phyloP scores from a whole-genome alignment of 1,139 yeast genomes.

The Geotrichum candidum region DNA sequence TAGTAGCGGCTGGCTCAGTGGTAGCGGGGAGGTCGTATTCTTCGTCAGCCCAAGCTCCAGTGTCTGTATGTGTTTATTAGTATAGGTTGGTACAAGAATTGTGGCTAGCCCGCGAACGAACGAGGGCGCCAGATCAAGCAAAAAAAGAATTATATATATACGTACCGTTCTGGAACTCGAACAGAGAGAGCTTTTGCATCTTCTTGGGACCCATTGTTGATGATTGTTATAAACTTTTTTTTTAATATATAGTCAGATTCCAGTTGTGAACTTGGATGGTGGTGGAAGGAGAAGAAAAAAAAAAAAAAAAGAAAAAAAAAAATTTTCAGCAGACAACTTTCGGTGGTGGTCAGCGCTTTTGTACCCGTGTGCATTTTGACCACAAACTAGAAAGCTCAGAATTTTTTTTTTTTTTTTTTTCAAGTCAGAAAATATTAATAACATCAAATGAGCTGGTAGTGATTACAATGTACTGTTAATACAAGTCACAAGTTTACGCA shows the following conservation, averaged over 20 bases:
- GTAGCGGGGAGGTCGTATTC: conserved; percentile 16
- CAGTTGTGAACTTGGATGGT: conserved; percentile 1
- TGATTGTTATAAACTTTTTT: not conserved
- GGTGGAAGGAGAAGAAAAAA: not conserved
- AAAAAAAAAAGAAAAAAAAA: not conserved
- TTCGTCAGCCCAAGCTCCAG: conserved; percentile 32
- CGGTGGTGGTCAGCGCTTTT: not conserved
- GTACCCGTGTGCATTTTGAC: not conserved
- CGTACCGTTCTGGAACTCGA: conserved; percentile 16
- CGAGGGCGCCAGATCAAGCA: not conserved
- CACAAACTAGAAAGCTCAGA: too few relatives aligned
- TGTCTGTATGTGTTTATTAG: conserved; percentile 34
- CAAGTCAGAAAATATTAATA: too few relatives aligned
- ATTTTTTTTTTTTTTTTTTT: too few relatives aligned
- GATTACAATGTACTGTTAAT: not conserved
- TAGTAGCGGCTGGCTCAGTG: conserved; percentile 8
- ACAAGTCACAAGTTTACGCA: not conserved
- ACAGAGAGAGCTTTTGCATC: conserved; percentile 11
- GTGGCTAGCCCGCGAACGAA: not conserved
- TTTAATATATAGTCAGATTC: not conserved
- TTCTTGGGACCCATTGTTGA: conserved; percentile 14
- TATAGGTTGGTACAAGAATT: not conserved
- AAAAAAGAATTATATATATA: not conserved
- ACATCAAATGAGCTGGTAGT: not conserved
- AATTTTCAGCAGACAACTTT: not conserved